These are phyloP conservation scores for Ophiocordyceps sinensis DNA, from an alignment of 2,329 filamentous ascomycete species.

Conservation along the genomic window DNA sequence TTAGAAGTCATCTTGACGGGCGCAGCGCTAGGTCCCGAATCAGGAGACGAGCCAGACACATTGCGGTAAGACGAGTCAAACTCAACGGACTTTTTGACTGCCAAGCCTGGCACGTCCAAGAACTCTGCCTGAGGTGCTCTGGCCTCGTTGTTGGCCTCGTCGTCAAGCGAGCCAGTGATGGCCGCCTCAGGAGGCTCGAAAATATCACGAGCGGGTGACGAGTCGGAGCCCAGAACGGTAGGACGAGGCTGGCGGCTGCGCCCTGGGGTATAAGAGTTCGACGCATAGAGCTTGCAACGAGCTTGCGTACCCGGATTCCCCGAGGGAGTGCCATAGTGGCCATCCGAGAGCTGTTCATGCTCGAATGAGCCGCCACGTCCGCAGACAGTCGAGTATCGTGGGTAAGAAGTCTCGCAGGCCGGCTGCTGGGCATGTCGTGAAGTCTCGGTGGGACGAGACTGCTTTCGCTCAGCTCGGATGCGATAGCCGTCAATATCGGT, in stretches of 20 bases:
- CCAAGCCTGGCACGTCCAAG: background rate
- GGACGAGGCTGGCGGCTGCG: constrained; percentile 3
- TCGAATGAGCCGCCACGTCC: constrained; percentile 2
- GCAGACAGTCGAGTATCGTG: background rate
- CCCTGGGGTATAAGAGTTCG: constrained; percentile 3
- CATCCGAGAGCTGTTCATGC: constrained; percentile 1
- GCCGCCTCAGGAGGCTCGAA: constrained; percentile 1
- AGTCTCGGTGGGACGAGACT: constrained; percentile 9
- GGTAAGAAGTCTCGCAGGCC: background rate
- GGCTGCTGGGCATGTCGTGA: constrained; percentile 4
- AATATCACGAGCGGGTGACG: constrained; percentile 1
- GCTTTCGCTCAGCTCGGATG: constrained; percentile 25
- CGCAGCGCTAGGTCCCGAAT: background rate
- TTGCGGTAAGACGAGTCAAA: constrained; percentile 2
- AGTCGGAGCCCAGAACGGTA: constrained; percentile 3
- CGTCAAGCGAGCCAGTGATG: background rate
- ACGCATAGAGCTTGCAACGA: constrained; percentile 1
- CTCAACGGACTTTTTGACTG: constrained; percentile 4
- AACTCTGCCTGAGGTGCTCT: background rate
- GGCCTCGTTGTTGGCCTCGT: background rate
- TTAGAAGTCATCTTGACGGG: background rate
- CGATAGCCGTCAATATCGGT: constrained; percentile 14
- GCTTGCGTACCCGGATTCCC: background rate
- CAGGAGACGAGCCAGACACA: background rate
- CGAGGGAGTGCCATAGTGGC: background rate